phyloP scores from a whole-genome alignment of 1,139 yeast species.

The Suhomyces kunorum region DNA sequence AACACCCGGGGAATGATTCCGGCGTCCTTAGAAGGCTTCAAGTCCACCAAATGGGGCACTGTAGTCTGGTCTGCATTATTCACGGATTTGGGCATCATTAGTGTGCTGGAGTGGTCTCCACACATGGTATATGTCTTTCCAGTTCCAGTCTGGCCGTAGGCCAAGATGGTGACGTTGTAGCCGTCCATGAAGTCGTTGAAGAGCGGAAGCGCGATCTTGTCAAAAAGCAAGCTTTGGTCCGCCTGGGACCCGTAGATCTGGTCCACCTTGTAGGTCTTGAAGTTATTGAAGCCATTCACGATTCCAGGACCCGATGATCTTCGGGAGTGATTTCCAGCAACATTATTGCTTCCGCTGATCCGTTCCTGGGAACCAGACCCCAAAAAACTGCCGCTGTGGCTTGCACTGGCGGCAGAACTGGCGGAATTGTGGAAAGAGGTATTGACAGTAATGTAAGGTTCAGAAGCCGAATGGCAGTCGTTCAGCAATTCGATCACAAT shows the following conservation, averaged over 20 bases:
- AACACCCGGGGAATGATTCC: slow-evolving; percentile 73
- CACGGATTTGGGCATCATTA: slow-evolving; percentile 1
- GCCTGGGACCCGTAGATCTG: slow-evolving; percentile 74
- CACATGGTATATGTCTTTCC: slow-evolving; percentile 91
- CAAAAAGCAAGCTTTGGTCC: slow-evolving; percentile 59
- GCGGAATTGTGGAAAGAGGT: slow-evolving; percentile 35
- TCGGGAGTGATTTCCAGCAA: background rate
- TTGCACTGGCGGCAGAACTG: slow-evolving; percentile 4
- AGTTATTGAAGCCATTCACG: slow-evolving; percentile 16
- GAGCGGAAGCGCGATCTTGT: slow-evolving; percentile 64
- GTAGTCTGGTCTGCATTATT: background rate
- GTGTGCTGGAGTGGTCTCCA: slow-evolving; percentile 41
- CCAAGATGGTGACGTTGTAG: slow-evolving; percentile 76
- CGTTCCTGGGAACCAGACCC: slow-evolving; percentile 4
- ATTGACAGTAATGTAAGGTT: slow-evolving; percentile 44
- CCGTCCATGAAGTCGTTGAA: slow-evolving; percentile 68
- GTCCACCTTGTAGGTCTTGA: slow-evolving; percentile 66
- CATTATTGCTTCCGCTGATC: background rate
- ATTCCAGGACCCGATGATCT: slow-evolving; percentile 8
- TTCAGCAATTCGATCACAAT: slow-evolving; percentile 67
- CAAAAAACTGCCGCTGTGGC: background rate
- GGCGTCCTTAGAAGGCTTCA: slow-evolving; percentile 29
- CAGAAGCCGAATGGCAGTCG: slow-evolving; percentile 39
- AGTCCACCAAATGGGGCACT: background rate
- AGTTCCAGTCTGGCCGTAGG: slow-evolving; percentile 90